A percentile compares a stretch with the other conserved stretches of the same genome.
These are phyloP conservation scores for Diaporthe caulivora DNA, from an alignment of 2,329 filamentous ascomycete genomes.

Conservation along the genomic window DNA sequence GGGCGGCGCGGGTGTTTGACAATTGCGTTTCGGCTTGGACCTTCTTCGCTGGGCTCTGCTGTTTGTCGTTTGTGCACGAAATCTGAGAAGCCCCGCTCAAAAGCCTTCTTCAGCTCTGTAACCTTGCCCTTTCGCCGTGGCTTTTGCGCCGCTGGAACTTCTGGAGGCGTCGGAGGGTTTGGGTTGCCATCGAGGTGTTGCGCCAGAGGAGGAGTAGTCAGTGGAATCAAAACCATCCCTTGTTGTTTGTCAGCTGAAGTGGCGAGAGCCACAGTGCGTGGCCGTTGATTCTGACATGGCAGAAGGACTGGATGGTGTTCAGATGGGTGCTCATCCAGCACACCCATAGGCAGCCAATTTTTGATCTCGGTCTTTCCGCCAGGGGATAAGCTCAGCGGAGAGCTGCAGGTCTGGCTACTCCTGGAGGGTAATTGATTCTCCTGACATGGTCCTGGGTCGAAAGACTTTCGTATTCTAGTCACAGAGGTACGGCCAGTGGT, in stretches of 20 bases:
- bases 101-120: background rate
- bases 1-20: background rate
- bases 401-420: no score
- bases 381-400: background rate
- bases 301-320: no score
- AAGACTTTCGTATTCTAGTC: background rate
- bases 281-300: no score
- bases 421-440: background rate
- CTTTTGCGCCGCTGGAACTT: background rate
- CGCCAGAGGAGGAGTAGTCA: background rate
- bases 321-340: background rate
- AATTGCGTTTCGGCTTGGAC: background rate
- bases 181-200: background rate
- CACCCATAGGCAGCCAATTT: no score
- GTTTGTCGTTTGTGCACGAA: background rate
- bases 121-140: background rate
- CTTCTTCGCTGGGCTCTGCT: background rate
- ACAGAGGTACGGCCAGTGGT: constrained; percentile 19
- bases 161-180: background rate
- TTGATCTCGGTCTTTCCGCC: background rate
- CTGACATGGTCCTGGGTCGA: background rate
- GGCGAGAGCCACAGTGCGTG: no score
- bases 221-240: no score
- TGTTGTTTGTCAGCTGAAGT: no score
- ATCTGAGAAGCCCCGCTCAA: background rate